phyloP scores from a whole-genome alignment of 1,284 basidiomycete genomes.

The Fomitopsis betulina region DNA sequence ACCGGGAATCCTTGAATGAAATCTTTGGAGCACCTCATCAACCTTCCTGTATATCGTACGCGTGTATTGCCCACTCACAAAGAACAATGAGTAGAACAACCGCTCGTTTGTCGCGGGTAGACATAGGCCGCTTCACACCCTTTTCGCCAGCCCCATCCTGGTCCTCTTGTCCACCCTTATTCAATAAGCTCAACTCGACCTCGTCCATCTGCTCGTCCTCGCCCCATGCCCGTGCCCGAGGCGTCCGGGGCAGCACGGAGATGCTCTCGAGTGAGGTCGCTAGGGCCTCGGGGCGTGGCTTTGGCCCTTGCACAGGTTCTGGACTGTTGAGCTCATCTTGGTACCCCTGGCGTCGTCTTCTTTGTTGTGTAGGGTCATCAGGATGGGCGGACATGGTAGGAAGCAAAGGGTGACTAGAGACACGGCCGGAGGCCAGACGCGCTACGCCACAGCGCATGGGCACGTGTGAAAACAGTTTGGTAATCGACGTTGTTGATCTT shows the following conservation, averaged over 20 bases:
- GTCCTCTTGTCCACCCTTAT: conserved; percentile 46
- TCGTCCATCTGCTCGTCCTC: conserved; percentile 41
- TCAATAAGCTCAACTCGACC: conserved; percentile 61
- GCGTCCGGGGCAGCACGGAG: conserved; percentile 60
- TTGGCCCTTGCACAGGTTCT: conserved; percentile 9
- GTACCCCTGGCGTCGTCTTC: conserved; percentile 5
- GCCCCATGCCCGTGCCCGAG: conserved; percentile 29
- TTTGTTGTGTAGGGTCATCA: not conserved
- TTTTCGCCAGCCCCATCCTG: conserved; percentile 23
- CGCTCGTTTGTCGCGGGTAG: conserved; percentile 76
- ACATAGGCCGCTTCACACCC: conserved; percentile 48
- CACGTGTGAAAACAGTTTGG: not conserved
- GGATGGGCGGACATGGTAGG: conserved; percentile 4
- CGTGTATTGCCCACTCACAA: conserved; percentile 55
- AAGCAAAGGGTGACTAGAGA: not conserved
- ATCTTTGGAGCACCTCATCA: conserved; percentile 40
- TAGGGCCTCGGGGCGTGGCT: conserved; percentile 18
- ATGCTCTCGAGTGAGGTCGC: conserved; percentile 59
- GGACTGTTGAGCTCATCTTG: not conserved
- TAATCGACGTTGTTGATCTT: not conserved
- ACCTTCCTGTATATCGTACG: not conserved
- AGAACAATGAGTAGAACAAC: conserved; percentile 86
- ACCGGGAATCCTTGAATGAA: conserved; percentile 96
- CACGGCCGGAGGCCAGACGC: not conserved
- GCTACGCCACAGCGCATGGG: not conserved